These are phyloP conservation scores for Linnemannia elongata DNA, from an alignment of 192 early-diverging fungal genomes.

Conservation along the genomic window DNA sequence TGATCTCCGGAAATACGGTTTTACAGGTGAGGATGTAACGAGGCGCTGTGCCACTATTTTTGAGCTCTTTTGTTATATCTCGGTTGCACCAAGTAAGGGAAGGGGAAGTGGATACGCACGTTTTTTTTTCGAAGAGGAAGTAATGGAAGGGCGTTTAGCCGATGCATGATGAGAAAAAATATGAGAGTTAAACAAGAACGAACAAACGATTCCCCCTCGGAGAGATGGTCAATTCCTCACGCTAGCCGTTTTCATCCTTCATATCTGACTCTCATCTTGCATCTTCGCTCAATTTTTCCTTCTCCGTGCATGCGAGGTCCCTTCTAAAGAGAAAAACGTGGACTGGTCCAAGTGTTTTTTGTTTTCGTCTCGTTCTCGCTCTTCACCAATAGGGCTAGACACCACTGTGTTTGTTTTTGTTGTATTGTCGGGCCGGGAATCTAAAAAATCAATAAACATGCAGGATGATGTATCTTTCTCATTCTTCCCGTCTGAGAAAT, in stretches of 20 bases:
- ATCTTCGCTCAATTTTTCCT: neutral
- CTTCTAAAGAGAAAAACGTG: neutral
- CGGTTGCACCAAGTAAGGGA: no score
- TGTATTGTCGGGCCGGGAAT: neutral
- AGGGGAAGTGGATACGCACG: neutral
- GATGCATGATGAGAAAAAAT: neutral
- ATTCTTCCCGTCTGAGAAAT: neutral
- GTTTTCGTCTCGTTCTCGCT: neutral
- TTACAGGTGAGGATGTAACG: neutral
- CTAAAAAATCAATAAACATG: conserved; percentile 1
- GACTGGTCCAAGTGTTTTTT: neutral
- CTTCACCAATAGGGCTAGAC: no score
- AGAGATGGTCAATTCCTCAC: neutral
- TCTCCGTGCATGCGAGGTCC: neutral
- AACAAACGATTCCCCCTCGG: neutral
- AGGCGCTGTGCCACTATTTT: no score
- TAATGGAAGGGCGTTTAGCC: neutral
- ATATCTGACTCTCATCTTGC: neutral
- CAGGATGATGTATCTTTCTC: neutral
- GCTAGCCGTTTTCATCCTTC: neutral
- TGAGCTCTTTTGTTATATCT: no score
- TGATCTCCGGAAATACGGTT: neutral
- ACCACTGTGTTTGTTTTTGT: neutral
- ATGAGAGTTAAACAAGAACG: neutral
- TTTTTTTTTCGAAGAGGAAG: neutral